Evolutionary conservation across 345 rosid genomes (phyloP), one percentile per base, ranked within the genome.

Genomic region (Arabis hirsuta): DNA sequence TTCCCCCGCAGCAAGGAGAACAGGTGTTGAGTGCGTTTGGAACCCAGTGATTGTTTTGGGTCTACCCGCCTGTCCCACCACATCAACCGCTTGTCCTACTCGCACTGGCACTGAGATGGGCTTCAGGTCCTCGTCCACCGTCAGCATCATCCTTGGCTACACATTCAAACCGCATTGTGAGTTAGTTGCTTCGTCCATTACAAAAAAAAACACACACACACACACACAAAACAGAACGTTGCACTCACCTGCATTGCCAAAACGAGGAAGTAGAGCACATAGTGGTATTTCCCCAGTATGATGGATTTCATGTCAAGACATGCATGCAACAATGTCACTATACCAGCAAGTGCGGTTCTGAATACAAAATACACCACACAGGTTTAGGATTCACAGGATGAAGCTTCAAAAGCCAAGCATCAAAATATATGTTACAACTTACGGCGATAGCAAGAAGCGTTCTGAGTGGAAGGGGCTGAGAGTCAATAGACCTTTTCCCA

Each of bases 71-170:
- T 90, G 96, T 12, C 97, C 97, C 5, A 95, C 99, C 54, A 95
- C 96, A 74, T 95, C 99, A 44, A 95, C 97, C 4, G 97, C 99
- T 72, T 95, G 89, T 19, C 99, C 99, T 48, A 95, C 96, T 41
- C 96, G 85, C 55, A 91, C 99, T 16, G 96, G 96, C 34, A 91
- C 89, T 0, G 96, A 84, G 11, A 91, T 52, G 22, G 97, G 90
- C 73, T 91, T 90, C 57, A 95, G 90, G 53, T 88, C 75, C 78
- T 90, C 88, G 44, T 95, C 96, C 63, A 95, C 91, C 0, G 96
- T 86, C 83, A 95, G 51, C 76, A 95, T 76, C 99, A 95, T 95
- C 84, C 96, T 85, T 39, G 99, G 97, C 97, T 95, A 86, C 72
- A 56, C 60, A 47, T 20, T 59, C 62, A 43, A 22, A 56, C 42